A percentile compares a stretch with the other conserved stretches of the same genome.
Evolutionary conservation across 164 flowering plant species (phyloP).

Genomic region (Nymphaea colorata): DNA sequence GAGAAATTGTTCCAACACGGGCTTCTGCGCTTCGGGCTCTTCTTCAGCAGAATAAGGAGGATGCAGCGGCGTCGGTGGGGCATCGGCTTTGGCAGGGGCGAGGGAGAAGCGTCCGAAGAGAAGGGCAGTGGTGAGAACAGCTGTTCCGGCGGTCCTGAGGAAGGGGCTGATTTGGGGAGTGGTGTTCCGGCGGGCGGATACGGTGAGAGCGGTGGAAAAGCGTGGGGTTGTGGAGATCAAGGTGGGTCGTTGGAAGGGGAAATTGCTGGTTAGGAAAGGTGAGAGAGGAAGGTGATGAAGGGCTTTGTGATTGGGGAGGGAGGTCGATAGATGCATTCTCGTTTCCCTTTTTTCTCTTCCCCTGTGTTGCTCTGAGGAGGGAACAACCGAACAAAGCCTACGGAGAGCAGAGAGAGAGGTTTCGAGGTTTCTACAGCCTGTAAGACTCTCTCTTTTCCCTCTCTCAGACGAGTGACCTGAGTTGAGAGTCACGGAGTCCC

Average conservation of each 20-base stretch:
- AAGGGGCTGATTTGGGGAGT: slow-evolving; percentile 9
- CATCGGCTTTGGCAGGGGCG: slow-evolving; percentile 33
- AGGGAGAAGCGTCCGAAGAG: slow-evolving; percentile 16
- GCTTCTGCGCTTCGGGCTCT: not conserved
- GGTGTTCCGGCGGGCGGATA: not conserved
- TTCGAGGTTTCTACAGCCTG: not conserved
- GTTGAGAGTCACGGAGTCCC: too few relatives aligned
- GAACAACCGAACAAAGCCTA: not conserved
- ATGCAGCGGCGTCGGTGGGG: slow-evolving; percentile 10
- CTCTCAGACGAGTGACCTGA: too few relatives aligned
- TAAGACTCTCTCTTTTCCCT: too few relatives aligned
- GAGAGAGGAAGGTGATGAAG: slow-evolving; percentile 1
- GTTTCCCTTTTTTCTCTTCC: not conserved
- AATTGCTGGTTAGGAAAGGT: not conserved
- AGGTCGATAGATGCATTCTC: not conserved
- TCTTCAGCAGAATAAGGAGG: not conserved
- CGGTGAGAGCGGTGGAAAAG: not conserved
- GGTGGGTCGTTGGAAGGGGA: not conserved
- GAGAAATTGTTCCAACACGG: slow-evolving; percentile 36
- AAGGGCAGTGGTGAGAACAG: slow-evolving; percentile 25
- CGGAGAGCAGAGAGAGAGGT: not conserved
- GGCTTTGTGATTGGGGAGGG: not conserved
- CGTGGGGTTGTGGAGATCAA: not conserved
- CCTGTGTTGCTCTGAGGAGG: not conserved
- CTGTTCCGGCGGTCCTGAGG: slow-evolving; percentile 18